Evolutionary conservation across 352 stramenopile genomes (phyloP), one percentile per base, ranked within the genome.

Genomic region (Phytophthora crassamura): DNA sequence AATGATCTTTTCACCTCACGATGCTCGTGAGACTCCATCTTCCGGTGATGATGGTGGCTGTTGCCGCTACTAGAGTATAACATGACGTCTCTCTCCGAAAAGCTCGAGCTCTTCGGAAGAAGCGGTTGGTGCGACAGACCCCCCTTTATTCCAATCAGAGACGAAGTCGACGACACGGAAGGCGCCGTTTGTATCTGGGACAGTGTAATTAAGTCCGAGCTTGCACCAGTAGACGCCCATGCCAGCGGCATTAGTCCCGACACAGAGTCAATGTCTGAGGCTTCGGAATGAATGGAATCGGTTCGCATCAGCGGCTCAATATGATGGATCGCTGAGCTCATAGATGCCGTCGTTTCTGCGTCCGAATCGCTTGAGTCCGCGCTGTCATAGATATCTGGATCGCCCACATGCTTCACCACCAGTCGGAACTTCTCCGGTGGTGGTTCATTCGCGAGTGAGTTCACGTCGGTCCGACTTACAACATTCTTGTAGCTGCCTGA

Each of bases 271-370:
- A 84, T 70, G 30, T 93, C 83, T 3, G 85, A 93, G 41, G 88
- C 62, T 25, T 91, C 82, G 1, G 85, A 93, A 59, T 91, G 83
- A 47, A 90, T 75, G 10, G 85, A 91, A 61, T 91, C 83, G 4
- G 67, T 64, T 59, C 74, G 64, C 70, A 75, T 75, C 22, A 79
- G 40, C 14, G 70, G 70, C 36, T 78, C 70, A 38, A 78, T 75
- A 25, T 79, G 71, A 53, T 79, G 67, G 14, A 70, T 42, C 3
- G 62, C 63, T n/a, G 71, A 79, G 36, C 58, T 72, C 49, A 79
- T 73, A 18, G 71, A 76, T 10, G 63, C 63, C 33, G 62, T 74
- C 25, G 71, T 79, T 64, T 79, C 71, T 40, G 58, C 58, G 50
- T 79, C 71, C 1, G 71, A 79, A 35, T 79, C 71, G 56, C 71